Evolutionary conservation across 1,139 yeast genomes (phyloP).

Genomic region (Eremothecium cymbalariae): DNA sequence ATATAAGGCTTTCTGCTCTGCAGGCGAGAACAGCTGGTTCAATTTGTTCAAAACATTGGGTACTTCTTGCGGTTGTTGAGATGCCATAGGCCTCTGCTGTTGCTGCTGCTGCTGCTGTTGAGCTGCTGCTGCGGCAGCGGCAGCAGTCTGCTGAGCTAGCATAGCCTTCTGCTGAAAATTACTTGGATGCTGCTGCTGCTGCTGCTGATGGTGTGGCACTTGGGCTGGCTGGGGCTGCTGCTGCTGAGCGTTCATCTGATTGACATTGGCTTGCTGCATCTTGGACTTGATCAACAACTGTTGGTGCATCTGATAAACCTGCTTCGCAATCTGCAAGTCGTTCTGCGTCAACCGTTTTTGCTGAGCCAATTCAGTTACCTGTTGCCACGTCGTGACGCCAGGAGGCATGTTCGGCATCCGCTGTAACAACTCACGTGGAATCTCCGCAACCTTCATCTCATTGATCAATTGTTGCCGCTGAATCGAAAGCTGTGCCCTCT

Average conservation of each 20-base stretch:
- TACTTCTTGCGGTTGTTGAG: conserved; percentile 21
- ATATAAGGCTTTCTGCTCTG: conserved; percentile 29
- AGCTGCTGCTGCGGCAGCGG: no score
- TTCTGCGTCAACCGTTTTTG: conserved; percentile 37
- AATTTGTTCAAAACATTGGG: conserved; percentile 33
- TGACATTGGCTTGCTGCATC: conserved; percentile 23
- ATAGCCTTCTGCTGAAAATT: conserved; percentile 9
- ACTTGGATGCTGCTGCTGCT: conserved; percentile 17
- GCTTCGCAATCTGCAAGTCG: conserved; percentile 34
- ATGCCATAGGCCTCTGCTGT: conserved; percentile 13
- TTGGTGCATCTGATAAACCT: conserved; percentile 35
- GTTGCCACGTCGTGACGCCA: conserved; percentile 78
- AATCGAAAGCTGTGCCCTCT: conserved; percentile 26
- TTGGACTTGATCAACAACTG: conserved; percentile 29
- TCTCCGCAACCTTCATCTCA: conserved; percentile 50
- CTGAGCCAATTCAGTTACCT: conserved; percentile 61
- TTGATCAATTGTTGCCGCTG: conserved; percentile 31
- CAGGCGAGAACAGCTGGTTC: conserved; percentile 32
- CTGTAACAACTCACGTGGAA: conserved; percentile 64
- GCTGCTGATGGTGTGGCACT: conserved; percentile 16
- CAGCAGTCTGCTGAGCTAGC: conserved; percentile 17
- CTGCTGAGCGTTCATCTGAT: conserved; percentile 12
- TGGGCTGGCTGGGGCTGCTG: conserved; percentile 11
- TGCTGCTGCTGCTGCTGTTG: conserved; percentile 9
- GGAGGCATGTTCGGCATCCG: conserved; percentile 76